Conservation (phyloP, 2,329 filamentous ascomycete species). For the Apiospora koreana region DNA sequence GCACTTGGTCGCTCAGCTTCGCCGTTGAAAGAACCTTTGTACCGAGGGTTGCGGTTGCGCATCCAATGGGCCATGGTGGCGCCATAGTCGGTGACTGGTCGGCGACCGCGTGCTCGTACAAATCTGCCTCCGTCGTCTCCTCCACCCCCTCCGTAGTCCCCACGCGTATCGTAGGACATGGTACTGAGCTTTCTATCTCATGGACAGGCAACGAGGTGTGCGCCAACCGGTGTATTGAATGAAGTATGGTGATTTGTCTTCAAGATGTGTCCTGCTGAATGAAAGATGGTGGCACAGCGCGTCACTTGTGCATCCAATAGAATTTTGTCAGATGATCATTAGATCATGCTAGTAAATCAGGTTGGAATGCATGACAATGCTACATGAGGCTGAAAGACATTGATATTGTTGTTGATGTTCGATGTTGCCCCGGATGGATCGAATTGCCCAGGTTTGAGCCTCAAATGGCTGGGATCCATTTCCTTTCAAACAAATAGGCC, state of each 20-base stretch:
- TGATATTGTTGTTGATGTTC: constrained; percentile 5
- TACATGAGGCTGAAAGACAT: constrained; percentile 13
- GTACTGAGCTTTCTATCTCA: constrained; percentile 16
- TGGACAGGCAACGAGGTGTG: constrained; percentile 19
- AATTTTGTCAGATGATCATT: background rate
- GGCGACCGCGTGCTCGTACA: constrained; percentile 51
- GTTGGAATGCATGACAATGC: constrained; percentile 9
- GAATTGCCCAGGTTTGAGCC: constrained; percentile 10
- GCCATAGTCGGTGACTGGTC: constrained; percentile 88
- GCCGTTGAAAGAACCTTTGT: constrained; percentile 69
- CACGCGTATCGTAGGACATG: constrained; percentile 58
- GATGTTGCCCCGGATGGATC: background rate
- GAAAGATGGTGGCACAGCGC: background rate
- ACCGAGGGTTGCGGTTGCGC: constrained; percentile 76
- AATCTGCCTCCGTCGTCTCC: constrained; percentile 44
- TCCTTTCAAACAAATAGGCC: background rate
- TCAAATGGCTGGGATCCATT: constrained; percentile 7
- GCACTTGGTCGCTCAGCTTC: constrained; percentile 83
- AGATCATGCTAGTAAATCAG: background rate
- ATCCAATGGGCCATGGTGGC: constrained; percentile 91
- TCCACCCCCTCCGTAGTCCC: constrained; percentile 43
- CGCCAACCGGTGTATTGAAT: background rate
- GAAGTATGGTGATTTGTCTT: background rate
- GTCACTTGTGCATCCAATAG: background rate
- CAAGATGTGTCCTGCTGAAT: background rate